Evolutionary conservation across 169 alveolate genomes (phyloP).

Genomic region (Eimeria sp.): DNA sequence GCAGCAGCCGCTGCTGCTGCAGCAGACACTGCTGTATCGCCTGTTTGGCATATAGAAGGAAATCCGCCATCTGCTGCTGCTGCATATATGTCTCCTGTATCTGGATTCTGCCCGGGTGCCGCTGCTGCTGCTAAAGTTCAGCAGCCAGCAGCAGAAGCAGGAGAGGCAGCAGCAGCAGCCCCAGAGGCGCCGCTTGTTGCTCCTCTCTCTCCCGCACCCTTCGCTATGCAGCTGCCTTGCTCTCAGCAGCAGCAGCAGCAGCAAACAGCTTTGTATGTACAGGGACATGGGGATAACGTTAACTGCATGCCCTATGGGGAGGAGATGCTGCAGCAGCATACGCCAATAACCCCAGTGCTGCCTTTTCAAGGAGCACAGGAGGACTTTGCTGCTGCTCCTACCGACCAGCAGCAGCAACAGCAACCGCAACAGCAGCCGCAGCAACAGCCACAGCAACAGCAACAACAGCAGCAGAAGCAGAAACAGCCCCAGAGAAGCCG

Average conservation of each 20-base stretch:
- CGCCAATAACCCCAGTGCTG: neutral
- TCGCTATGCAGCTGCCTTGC: neutral
- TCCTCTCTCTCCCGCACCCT: neutral
- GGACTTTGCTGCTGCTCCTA: slow-evolving; percentile 1
- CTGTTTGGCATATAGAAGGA: slow-evolving; percentile 16
- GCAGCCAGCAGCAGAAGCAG: neutral
- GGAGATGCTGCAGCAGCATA: slow-evolving; percentile 3
- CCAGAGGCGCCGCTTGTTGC: neutral
- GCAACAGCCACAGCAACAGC: slow-evolving; percentile 15
- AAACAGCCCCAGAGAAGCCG: neutral
- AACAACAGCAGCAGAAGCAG: neutral
- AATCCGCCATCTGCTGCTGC: neutral
- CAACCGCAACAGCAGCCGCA: neutral
- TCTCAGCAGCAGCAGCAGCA: slow-evolving; percentile 24
- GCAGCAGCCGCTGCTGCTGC: slow-evolving; percentile 5
- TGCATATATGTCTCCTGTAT: neutral
- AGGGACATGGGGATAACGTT: neutral
- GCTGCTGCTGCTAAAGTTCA: slow-evolving; percentile 31
- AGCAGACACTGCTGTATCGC: slow-evolving; percentile 2
- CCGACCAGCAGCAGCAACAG: slow-evolving; percentile 11
- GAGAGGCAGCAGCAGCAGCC: neutral
- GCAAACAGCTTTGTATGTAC: neutral
- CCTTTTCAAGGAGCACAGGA: slow-evolving; percentile 4
- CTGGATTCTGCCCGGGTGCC: neutral
- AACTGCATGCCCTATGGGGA: neutral